Conservation (phyloP, 208 protist species). For the Trichomonas gallinae region DNA sequence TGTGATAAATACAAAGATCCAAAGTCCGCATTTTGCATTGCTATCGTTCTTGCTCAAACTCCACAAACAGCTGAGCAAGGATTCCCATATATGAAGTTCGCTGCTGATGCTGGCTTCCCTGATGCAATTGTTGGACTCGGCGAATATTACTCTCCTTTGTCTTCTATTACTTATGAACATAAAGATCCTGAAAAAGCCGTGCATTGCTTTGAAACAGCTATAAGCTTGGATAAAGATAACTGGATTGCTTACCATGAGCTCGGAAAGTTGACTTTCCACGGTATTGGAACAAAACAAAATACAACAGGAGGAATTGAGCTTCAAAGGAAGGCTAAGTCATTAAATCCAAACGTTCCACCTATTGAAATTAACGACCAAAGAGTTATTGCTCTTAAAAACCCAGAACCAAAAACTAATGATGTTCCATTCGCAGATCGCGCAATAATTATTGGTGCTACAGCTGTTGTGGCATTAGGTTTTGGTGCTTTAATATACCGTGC, state of each 20-base stretch:
- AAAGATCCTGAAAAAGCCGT: neutral
- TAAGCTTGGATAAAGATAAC: neutral
- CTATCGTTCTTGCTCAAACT: neutral
- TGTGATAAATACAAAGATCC: neutral
- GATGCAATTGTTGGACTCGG: neutral
- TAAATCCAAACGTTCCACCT: neutral
- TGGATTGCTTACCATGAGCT: neutral
- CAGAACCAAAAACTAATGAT: neutral
- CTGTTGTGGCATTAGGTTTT: neutral
- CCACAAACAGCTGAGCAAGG: neutral
- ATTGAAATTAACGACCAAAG: neutral
- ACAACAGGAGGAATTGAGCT: neutral
- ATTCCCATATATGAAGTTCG: neutral
- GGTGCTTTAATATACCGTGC: neutral
- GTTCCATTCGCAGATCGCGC: neutral
- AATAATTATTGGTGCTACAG: neutral
- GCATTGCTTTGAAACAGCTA: neutral
- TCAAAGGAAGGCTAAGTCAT: neutral
- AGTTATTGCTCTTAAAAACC: neutral
- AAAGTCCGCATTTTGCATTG: neutral
- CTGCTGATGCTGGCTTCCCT: neutral
- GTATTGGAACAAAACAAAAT: neutral
- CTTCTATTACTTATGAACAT: neutral
- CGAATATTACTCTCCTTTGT: neutral
- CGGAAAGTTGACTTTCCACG: neutral